Evolutionary conservation across 1,139 yeast species (phyloP), one percentile per base, ranked within the genome.

Genomic region (Yamadazyma dushanensis): DNA sequence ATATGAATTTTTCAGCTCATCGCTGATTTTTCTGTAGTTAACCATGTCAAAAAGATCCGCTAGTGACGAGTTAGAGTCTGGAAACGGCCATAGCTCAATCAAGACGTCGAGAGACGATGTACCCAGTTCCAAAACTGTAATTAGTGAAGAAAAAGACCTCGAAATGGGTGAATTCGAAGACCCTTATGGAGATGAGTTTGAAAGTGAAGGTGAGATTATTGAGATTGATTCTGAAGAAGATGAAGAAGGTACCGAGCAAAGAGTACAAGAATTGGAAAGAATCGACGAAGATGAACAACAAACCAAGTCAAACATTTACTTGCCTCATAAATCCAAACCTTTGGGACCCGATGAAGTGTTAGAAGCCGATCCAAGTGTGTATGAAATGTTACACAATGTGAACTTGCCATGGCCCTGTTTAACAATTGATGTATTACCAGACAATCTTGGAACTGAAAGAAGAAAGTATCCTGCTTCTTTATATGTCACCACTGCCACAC

Each of bases 331-430:
- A 62, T 83, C 94, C 20, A 81, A 79, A 51, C 96, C 96, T 5
- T 70, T 92, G 46, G 97, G 96, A 1, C 95, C 96, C 2, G 95
- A 89, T 64, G 98, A 92, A 66, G 95, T 85, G 8, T 73, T 92
- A 57, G 97, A 92, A 63, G 96, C 98, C 1, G 98, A 92, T 63
- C 96, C 96, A 37, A 72, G 92, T 11, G 96, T 92, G 4, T 92
- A 94, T 58, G 96, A 92, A 54, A 90, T 92, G 97, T 70, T 92
- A 41, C 99, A 92, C 63, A 87, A 87, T 53, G 87, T 92, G 44
- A 87, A 86, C 57, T 70, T 92, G 59, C 95, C 96, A 52, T 92
- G 98, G 97, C 97, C 99, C 15, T 89, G 97, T 63, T 69, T 92
- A 54, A 87, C 97, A 2, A 72, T 94, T 44, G 98, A 92, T 56